Conservation (phyloP, 768 basidiomycete genomes). For the Collybia mongolica region DNA sequence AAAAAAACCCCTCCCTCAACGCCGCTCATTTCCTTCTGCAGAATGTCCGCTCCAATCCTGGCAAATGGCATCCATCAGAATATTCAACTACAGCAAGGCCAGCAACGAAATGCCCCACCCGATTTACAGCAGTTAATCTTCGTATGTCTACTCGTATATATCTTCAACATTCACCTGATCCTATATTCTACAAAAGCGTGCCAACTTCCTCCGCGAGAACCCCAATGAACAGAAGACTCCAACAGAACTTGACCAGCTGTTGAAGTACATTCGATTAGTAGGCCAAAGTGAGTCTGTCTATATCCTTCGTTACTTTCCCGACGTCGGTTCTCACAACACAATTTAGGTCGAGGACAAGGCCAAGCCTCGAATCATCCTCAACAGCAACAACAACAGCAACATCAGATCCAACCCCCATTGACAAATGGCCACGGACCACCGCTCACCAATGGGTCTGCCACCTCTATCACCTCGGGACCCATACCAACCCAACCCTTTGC, state of each 20-base stretch:
- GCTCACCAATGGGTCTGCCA: conserved; percentile 40
- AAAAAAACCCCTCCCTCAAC: conserved; percentile 9
- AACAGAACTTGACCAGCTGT: conserved; percentile 42
- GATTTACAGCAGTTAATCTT: conserved; percentile 44
- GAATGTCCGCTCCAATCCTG: conserved; percentile 41
- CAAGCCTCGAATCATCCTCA: conserved; percentile 31
- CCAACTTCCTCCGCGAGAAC: conserved; percentile 48
- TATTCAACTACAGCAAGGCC: conserved; percentile 25
- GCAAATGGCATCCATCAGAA: conserved; percentile 34
- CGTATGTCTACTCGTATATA: conserved; percentile 26
- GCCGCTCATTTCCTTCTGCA: conserved; percentile 7
- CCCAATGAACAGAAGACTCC: conserved; percentile 47
- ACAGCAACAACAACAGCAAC: conserved; percentile 24
- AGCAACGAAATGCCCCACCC: conserved; percentile 24
- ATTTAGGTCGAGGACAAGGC: conserved; percentile 20
- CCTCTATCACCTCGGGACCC: conserved; percentile 47
- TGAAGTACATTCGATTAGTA: conserved; percentile 48
- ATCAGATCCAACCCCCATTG: conserved; percentile 22
- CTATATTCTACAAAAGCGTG: conserved; percentile 33
- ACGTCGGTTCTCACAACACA: not conserved
- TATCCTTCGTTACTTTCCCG: conserved; percentile 7
- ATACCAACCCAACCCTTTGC: conserved; percentile 49
- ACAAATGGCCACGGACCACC: conserved; percentile 50
- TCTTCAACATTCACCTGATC: conserved; percentile 9
- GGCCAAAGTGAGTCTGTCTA: conserved; percentile 35